These are phyloP conservation scores for Aspergillus brunneoviolaceus DNA, from an alignment of 2,329 filamentous ascomycete genomes.

Conservation along the genomic window DNA sequence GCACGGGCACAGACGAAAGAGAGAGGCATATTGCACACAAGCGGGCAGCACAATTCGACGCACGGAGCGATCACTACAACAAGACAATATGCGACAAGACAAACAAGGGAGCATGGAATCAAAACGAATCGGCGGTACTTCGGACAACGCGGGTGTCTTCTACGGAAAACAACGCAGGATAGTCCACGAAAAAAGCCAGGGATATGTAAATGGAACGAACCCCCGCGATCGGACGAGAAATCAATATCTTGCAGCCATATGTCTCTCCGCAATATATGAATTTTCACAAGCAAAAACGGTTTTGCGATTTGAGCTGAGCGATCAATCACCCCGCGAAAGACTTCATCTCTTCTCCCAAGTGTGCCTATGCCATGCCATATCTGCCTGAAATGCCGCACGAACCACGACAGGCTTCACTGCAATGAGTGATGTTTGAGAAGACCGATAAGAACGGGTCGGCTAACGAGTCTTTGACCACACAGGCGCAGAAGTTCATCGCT, in stretches of 20 bases:
- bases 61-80: background rate
- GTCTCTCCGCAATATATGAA: background rate
- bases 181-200: background rate
- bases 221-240: background rate
- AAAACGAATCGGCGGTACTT: background rate
- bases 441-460: constrained; percentile 14
- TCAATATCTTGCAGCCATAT: background rate
- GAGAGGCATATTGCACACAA: background rate
- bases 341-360: background rate
- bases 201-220: background rate
- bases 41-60: background rate
- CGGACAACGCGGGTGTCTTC: background rate
- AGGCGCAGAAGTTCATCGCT: constrained; percentile 68
- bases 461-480: constrained; percentile 22
- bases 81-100: background rate
- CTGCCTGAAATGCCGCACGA: background rate
- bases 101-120: background rate
- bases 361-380: constrained; percentile 3
- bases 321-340: background rate
- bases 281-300: background rate
- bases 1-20: background rate
- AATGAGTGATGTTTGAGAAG: background rate
- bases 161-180: background rate
- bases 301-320: background rate
- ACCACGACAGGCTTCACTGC: background rate